Evolutionary conservation across 371 early-diverging fungal genomes (phyloP).

Genomic region (Mortierella sp.): DNA sequence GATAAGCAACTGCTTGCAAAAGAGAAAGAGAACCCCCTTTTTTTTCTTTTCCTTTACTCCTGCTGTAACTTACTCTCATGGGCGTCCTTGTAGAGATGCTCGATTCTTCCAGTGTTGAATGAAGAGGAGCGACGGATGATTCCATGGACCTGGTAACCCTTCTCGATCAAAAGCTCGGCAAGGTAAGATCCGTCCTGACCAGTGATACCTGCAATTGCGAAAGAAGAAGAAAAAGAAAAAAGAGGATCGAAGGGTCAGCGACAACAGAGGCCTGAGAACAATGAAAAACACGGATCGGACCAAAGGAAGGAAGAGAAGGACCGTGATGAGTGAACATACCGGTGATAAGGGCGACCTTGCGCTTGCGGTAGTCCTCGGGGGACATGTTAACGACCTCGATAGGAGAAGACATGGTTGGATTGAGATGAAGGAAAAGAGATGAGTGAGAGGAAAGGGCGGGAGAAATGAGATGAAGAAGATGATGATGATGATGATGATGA

Average conservation of each 20-base stretch:
- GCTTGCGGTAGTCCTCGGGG: slow-evolving; percentile 66
- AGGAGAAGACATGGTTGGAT: slow-evolving; percentile 36
- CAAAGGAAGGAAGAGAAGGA: too few relatives aligned
- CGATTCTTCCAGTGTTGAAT: slow-evolving; percentile 87
- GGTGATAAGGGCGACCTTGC: slow-evolving; percentile 76
- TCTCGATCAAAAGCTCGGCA: slow-evolving; percentile 77
- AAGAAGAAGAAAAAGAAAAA: not conserved
- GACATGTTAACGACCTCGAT: slow-evolving; percentile 55
- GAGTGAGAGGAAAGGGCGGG: too few relatives aligned
- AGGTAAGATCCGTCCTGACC: slow-evolving; percentile 90
- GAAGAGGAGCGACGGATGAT: slow-evolving; percentile 87
- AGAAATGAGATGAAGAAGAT: not conserved
- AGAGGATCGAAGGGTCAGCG: not conserved
- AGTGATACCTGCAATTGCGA: slow-evolving; percentile 70
- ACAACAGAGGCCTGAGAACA: too few relatives aligned
- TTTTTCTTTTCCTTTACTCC: not conserved
- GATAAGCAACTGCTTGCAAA: too few relatives aligned
- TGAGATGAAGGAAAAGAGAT: too few relatives aligned
- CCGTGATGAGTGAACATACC: slow-evolving; percentile 51
- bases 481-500: slow-evolving; percentile 12
- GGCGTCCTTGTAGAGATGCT: slow-evolving; percentile 81
- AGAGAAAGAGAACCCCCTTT: not conserved
- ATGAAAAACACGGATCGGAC: not conserved
- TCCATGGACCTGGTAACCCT: slow-evolving; percentile 88
- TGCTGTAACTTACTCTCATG: slow-evolving; percentile 66